phyloP scores from a whole-genome alignment of 1,284 basidiomycete species.

The Ceratobasidium sp. region DNA sequence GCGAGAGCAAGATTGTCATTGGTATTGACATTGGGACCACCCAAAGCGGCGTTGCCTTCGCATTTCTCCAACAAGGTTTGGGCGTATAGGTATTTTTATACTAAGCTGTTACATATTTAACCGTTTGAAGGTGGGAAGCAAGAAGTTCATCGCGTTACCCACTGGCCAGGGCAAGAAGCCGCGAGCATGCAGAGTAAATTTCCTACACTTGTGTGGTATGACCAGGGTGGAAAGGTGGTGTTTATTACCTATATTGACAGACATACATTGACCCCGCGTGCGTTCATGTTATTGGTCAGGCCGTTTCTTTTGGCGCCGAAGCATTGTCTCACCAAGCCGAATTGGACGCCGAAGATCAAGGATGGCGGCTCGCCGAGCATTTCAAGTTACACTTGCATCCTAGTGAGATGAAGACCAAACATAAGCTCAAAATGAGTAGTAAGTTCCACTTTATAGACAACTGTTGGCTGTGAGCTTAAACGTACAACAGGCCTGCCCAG shows the following conservation, averaged over 20 bases:
- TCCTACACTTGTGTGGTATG: constrained; percentile 46
- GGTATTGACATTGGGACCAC: constrained; percentile 43
- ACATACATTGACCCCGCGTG: not conserved
- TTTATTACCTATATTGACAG: not conserved
- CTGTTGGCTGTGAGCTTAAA: not conserved
- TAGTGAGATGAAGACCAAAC: not conserved
- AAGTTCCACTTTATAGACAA: not conserved
- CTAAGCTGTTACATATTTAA: not conserved
- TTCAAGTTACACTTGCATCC: constrained; percentile 48
- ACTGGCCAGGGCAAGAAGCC: constrained; percentile 48
- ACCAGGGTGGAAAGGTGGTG: constrained; percentile 29
- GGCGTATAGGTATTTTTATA: not conserved
- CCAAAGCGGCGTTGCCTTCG: constrained; percentile 40
- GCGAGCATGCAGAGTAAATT: constrained; percentile 37
- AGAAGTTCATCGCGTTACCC: constrained; percentile 28
- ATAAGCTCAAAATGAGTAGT: constrained; percentile 18
- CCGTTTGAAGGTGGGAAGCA: not conserved
- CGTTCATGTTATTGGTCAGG: not conserved
- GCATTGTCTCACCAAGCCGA: constrained; percentile 17
- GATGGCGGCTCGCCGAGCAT: constrained; percentile 39
- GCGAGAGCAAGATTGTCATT: constrained; percentile 43
- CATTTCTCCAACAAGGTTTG: constrained; percentile 40
- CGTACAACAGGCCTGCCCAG: constrained; percentile 31
- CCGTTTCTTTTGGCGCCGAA: constrained; percentile 44
- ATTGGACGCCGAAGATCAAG: constrained; percentile 27